Evolutionary conservation across 768 basidiomycete species (phyloP).

Genomic region (Mycena galopus): DNA sequence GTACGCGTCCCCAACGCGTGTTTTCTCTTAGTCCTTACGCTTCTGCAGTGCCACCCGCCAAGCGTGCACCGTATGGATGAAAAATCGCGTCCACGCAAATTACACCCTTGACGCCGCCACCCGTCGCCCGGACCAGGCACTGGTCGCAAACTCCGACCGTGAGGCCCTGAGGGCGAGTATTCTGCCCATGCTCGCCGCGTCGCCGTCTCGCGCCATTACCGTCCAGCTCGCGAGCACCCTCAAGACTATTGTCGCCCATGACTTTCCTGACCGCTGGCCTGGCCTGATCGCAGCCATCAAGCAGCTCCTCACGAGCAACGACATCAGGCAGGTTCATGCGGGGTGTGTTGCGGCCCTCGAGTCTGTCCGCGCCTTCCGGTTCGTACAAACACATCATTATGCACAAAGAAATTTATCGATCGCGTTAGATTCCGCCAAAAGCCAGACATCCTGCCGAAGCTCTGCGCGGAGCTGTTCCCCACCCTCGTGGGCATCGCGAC

Average conservation of each 20-base stretch:
- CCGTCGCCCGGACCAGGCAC: conserved; percentile 69
- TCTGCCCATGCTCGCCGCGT: conserved; percentile 76
- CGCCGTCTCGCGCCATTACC: conserved; percentile 75
- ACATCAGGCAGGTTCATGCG: conserved; percentile 82
- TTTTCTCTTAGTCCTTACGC: conserved; percentile 29
- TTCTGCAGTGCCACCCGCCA: conserved; percentile 79
- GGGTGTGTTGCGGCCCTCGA: conserved; percentile 86
- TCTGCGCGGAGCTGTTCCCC: conserved; percentile 79
- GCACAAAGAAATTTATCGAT: not conserved
- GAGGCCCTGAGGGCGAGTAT: conserved; percentile 78
- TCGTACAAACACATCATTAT: conserved; percentile 29
- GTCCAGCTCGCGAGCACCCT: conserved; percentile 82
- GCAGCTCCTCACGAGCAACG: conserved; percentile 68
- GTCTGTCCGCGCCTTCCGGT: conserved; percentile 83
- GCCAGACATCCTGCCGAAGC: conserved; percentile 66
- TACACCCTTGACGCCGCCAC: conserved; percentile 66
- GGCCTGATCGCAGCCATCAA: conserved; percentile 77
- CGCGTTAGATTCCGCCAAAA: conserved; percentile 74
- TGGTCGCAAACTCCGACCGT: conserved; percentile 78
- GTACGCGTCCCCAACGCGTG: conserved; percentile 66
- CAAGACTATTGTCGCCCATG: conserved; percentile 79
- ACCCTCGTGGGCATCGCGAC: conserved; percentile 81
- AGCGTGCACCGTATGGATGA: conserved; percentile 89
- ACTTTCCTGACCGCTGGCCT: conserved; percentile 86
- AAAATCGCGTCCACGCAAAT: conserved; percentile 83